Evolutionary conservation across 768 basidiomycete species (phyloP).

Genomic region (Leccinum broughii): DNA sequence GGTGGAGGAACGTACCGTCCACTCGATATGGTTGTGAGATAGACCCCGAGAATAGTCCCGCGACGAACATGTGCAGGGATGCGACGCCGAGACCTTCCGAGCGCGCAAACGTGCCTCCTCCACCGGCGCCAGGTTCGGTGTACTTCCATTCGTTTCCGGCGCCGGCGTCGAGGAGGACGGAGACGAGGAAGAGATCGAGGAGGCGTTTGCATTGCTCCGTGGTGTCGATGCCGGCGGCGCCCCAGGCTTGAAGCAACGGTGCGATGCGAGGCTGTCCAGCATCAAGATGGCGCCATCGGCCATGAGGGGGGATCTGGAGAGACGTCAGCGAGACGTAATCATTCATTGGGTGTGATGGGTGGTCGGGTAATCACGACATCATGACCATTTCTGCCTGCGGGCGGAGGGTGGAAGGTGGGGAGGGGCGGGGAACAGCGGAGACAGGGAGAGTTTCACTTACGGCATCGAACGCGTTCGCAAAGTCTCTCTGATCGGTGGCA

Average conservation of each 20-base stretch:
- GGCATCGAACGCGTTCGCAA: slow-evolving; percentile 61
- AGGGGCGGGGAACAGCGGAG: neutral
- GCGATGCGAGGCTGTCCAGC: slow-evolving; percentile 62
- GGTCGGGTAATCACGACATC: neutral
- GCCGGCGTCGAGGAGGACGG: slow-evolving; percentile 93
- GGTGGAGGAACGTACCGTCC: slow-evolving; percentile 57
- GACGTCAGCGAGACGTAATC: slow-evolving; percentile 7
- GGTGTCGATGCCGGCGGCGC: slow-evolving; percentile 38
- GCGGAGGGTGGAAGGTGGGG: slow-evolving; percentile 10
- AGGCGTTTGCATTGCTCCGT: slow-evolving; percentile 70
- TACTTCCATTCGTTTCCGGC: slow-evolving; percentile 85
- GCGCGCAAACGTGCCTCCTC: slow-evolving; percentile 54
- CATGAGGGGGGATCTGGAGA: slow-evolving; percentile 80
- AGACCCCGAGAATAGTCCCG: slow-evolving; percentile 75
- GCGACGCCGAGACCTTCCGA: slow-evolving; percentile 90
- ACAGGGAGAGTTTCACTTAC: slow-evolving; percentile 41
- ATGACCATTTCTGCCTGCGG: neutral
- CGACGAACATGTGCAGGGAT: slow-evolving; percentile 84
- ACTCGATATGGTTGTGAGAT: slow-evolving; percentile 64
- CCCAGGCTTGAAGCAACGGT: slow-evolving; percentile 62
- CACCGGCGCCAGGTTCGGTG: slow-evolving; percentile 53
- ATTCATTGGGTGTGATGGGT: neutral
- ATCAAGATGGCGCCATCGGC: slow-evolving; percentile 89
- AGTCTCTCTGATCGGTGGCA: slow-evolving; percentile 65
- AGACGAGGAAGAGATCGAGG: slow-evolving; percentile 87